Base-by-base conservation (phyloP, 257 asterid species). In the Nicotiana attenuata region DNA sequence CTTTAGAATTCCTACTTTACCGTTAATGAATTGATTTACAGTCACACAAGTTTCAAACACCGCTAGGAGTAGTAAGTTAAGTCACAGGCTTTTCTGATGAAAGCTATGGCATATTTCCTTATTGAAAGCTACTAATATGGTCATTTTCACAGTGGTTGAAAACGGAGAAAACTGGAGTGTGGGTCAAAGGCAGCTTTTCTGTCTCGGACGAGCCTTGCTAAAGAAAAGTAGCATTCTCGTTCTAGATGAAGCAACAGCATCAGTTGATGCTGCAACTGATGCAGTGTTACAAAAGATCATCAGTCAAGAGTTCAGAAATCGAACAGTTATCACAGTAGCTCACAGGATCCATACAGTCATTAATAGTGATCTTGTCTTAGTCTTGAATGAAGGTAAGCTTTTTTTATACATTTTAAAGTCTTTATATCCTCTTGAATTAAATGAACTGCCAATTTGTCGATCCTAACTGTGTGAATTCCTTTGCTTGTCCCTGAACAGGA, bases 141-240 rank as follows among this genome's bases (percentile, higher is more conserved):
- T 59, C 84, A 17, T 76, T 31, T n/a, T 77, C 60, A 65, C 92
- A 95, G 99, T 95, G 89, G 93, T 91, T 57, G 99, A 95, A 84
- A 93, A 90, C 60, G 99, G 99, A 66, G 99, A 95, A 81, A 95
- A 95, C 87, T 95, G 99, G 99, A 95, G 99, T 29, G 99, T 88
- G 0, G 99, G 99, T 15, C 99, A 95, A 80, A 90, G 98, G 84
- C 99, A 95, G 85, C 88, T 95, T 53, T 90, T 92, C 69, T 95
- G 99, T 85, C 97, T 95, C 0, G 99, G 98, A 75, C 87, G 98
- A 86, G 97, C 99, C 75, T 85, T 93, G 81, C 91, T 93, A 28
- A 95, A 93, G 93, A 95, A 90, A 87, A 95, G 97, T 90, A 89
- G 87, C 85, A 87, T 95, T 82, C 97, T 92, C 16, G 90, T 95